Evolutionary conservation across 2,329 filamentous ascomycete species (phyloP), one percentile per base, ranked within the genome.

Genomic region (Sclerotinia trifoliorum): DNA sequence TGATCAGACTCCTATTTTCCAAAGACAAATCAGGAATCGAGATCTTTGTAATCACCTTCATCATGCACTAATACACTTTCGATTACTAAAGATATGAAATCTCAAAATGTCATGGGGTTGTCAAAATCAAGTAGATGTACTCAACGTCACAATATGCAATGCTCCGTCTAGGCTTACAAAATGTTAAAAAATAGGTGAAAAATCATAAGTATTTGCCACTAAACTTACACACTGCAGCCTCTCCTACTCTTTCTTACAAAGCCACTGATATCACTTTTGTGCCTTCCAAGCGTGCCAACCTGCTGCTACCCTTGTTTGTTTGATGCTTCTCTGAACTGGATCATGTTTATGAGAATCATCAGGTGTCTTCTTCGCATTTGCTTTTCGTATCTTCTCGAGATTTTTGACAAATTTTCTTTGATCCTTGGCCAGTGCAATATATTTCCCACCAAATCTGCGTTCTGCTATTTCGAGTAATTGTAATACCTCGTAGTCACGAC

Each of bases 281-380:
- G 60, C 60, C 60, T 63, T 51, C 60, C 60, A 63, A 39, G 60
- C 60, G 17, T 42, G 60, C 60, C 60, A 63, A 24, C 60, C 60
- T 11, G 60, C 60, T 24, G 46, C 60, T 6, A 51, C 46, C 6
- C 60, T 49, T 42, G 60, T 63, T 63, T 19, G n/a, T 63, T 63
- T 63, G n/a, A 63, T 51, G 7, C n/a, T 63, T 19, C 17, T 63
- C 32, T 63, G 60, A 51, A 42, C 46, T 2, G 17, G 48, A 39
- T 51, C 60, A 51, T 63, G n/a, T 32, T 52, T 63, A 11, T 51
- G 46, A 51, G 29, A 7, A 63, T 51, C 29, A 17, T 51, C 29
- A 21, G 32, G n/a, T 42, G 3, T 39, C 35, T 26, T 51, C 2
- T 63, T 63, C 29, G 32, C 29, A 21, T 7, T 26, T 13, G 32